Evolutionary conservation across 495 filamentous ascomycete species (phyloP).

Genomic region (Neurospora pannonica): DNA sequence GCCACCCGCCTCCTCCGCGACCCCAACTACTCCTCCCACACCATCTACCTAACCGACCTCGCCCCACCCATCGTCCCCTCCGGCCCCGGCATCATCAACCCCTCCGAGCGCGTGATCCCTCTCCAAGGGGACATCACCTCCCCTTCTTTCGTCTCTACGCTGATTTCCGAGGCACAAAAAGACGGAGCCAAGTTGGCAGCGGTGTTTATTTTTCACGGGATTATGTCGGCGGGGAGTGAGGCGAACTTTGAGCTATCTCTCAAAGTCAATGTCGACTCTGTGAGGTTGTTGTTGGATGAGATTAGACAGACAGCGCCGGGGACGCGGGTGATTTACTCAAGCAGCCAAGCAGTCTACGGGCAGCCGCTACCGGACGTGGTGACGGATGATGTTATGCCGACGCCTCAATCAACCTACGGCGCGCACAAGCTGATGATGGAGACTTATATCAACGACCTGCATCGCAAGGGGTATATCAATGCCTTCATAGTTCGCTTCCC

Average conservation of each 20-base stretch:
- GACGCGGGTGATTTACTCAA: slow-evolving; percentile 50
- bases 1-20: slow-evolving; percentile 53
- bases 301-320: slow-evolving; percentile 49
- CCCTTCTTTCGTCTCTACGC: slow-evolving; percentile 31
- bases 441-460: slow-evolving; percentile 65
- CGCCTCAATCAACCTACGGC: slow-evolving; percentile 64
- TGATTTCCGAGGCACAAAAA: slow-evolving; percentile 39
- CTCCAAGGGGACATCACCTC: slow-evolving; percentile 56
- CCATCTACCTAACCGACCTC: slow-evolving; percentile 57
- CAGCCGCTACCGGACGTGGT: slow-evolving; percentile 24
- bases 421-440: slow-evolving; percentile 73
- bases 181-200: slow-evolving; percentile 42
- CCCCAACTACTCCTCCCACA: slow-evolving; percentile 28
- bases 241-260: slow-evolving; percentile 66
- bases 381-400: slow-evolving; percentile 43
- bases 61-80: slow-evolving; percentile 45
- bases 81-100: slow-evolving; percentile 28
- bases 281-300: slow-evolving; percentile 51
- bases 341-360: slow-evolving; percentile 33
- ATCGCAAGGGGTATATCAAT: slow-evolving; percentile 58
- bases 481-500: slow-evolving; percentile 61
- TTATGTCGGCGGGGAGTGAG: slow-evolving; percentile 74
- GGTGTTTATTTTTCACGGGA: slow-evolving; percentile 73
- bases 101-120: slow-evolving; percentile 41
- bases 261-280: slow-evolving; percentile 66